These are phyloP conservation scores for Tribonema minus DNA, from an alignment of 108 stramenopile genomes.

Conservation along the genomic window DNA sequence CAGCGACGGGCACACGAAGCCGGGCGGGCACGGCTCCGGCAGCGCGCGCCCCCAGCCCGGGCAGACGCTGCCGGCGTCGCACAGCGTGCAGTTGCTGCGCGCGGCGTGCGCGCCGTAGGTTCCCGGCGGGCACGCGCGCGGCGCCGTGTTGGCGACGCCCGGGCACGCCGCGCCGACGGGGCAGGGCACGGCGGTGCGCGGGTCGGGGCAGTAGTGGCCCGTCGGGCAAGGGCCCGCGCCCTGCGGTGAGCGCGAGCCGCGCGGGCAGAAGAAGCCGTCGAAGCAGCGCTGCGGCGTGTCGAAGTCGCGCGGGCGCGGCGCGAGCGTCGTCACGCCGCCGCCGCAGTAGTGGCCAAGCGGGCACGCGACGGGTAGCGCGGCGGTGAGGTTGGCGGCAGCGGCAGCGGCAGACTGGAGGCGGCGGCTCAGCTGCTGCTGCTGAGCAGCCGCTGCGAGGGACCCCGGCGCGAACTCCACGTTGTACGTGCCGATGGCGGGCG, in stretches of 20 bases:
- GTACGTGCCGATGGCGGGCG: too few species aligned
- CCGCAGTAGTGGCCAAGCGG: constrained; percentile 68
- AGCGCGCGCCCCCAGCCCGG: constrained; percentile 59
- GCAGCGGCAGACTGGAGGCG: too few species aligned
- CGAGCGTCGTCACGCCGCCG: constrained; percentile 54
- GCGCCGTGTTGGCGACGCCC: constrained; percentile 67
- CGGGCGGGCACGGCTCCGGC: constrained; percentile 68
- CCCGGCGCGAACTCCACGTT: too few species aligned
- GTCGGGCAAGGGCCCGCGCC: constrained; percentile 74
- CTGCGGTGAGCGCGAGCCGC: constrained; percentile 64
- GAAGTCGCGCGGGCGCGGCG: constrained; percentile 60
- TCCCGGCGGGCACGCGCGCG: constrained; percentile 70
- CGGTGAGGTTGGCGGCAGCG: too few species aligned
- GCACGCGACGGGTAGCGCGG: constrained; percentile 68
- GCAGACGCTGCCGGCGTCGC: constrained; percentile 70
- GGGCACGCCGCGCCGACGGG: constrained; percentile 72
- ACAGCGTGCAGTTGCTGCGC: constrained; percentile 67
- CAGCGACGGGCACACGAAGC: constrained; percentile 68
- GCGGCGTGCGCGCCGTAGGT: constrained; percentile 63
- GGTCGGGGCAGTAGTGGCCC: constrained; percentile 70
- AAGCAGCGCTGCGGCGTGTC: constrained; percentile 73
- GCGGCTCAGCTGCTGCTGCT: too few species aligned
- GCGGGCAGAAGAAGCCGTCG: constrained; percentile 76
- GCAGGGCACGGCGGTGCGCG: constrained; percentile 61
- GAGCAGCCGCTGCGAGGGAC: too few species aligned